Percentiles rank a stretch among this genome's conserved stretches.
Conservation (phyloP, 305 asterid species). For the Fraxinus greggii region DNA sequence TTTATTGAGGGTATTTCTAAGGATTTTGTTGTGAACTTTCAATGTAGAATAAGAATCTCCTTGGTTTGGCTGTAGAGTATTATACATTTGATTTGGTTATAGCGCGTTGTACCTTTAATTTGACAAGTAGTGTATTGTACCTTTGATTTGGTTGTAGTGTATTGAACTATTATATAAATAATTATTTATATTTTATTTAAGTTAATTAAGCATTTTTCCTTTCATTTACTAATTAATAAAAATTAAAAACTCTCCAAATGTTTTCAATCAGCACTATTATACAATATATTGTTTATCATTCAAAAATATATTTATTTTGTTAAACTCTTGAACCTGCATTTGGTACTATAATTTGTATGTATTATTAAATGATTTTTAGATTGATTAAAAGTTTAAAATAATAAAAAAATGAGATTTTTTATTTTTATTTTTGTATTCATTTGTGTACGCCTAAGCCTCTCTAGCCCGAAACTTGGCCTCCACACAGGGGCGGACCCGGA, state of each 20-base stretch:
- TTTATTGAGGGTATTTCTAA: not conserved
- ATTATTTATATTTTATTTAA: too few relatives aligned
- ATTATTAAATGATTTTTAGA: too few relatives aligned
- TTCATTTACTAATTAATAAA: not conserved
- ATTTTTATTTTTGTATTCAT: not conserved
- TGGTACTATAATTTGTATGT: too few relatives aligned
- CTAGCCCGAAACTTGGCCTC: not conserved
- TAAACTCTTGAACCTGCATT: not conserved
- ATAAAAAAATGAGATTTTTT: too few relatives aligned
- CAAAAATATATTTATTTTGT: too few relatives aligned
- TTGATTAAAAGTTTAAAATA: too few relatives aligned
- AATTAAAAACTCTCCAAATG: not conserved
- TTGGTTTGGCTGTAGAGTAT: not conserved
- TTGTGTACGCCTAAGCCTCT: not conserved
- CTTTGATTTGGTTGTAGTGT: too few relatives aligned
- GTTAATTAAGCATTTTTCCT: not conserved
- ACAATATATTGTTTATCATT: not conserved
- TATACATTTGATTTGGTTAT: not conserved
- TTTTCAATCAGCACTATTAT: not conserved
- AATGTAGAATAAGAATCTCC: too few relatives aligned
- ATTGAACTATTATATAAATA: not conserved
- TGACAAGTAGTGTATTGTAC: not conserved
- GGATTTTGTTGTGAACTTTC: not conserved
- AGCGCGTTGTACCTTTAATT: not conserved
- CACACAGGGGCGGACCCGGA: not conserved